Evolutionary conservation across 495 filamentous ascomycete species (phyloP), one percentile per base, ranked within the genome.

Genomic region (Aspergillus carlsbadensis): DNA sequence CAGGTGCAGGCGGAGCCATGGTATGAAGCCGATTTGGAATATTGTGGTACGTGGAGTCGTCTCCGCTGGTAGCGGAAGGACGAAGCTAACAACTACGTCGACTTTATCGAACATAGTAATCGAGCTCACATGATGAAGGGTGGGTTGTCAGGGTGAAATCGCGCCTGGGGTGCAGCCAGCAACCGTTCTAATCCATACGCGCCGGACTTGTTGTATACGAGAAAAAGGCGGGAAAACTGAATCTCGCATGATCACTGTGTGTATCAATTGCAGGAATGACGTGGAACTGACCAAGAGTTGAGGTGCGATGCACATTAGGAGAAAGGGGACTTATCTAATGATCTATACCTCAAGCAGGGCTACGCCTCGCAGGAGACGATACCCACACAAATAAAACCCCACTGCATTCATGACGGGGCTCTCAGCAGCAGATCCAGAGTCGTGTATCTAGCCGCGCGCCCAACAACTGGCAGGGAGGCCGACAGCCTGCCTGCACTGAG

Each of bases 21-120:
- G 20, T 47, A 47, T 55, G 52, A 13, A 55, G 31, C 52, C 37
- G 52, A 21, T 55, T 55, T 15, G 41, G 41, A 5, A 55, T 41
- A 18, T 55, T 41, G 29, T 55, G 52, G n/a, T 55, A 34, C 5
- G 52, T 55, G 18, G 37, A 55, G 8, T 15, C n/a, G 42, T 46
- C 52, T 5, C 24, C 41, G 5, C 41, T 41, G 0, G 52, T n/a
- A n/a, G n/a, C n/a, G n/a, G n/a, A n/a, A n/a, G 52, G 2, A 55
- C 40, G 13, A 55, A 55, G 5, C 52, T 34, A 22, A 55, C 43
- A 17, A 41, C 52, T 17, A 55, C 52, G 17, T 41, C 52, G 10
- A 55, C 31, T 18, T 39, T 46, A 26, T 55, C 52, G 18, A 55
- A 55, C 41, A 55, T 45, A 5, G 46, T 31, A 31, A 37, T 55